These are phyloP conservation scores for Blastocystis sp. DNA, from an alignment of 352 stramenopile species.

Conservation along the genomic window DNA sequence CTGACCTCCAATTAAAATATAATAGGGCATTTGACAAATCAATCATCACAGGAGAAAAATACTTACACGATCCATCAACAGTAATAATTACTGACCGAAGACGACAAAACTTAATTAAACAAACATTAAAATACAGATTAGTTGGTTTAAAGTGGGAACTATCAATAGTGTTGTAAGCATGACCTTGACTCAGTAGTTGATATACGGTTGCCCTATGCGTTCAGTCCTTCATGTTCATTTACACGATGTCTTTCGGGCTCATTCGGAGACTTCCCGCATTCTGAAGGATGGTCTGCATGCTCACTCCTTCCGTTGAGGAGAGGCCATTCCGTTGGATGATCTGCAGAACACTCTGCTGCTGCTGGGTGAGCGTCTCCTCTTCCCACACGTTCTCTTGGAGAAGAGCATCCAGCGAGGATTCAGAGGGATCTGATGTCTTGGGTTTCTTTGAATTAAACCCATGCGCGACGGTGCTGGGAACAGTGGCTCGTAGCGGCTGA, in stretches of 20 bases:
- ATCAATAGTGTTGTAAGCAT: conserved; percentile 48
- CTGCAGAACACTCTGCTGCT: conserved; percentile 24
- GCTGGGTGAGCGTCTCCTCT: not conserved
- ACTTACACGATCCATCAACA: not conserved
- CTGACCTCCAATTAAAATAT: not conserved
- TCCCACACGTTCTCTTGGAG: not conserved
- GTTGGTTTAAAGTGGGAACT: conserved; percentile 50
- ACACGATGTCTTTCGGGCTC: conserved; percentile 15
- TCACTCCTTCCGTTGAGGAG: not conserved
- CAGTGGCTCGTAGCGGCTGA: not conserved
- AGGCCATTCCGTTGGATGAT: conserved; percentile 16
- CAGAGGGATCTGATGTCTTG: not conserved
- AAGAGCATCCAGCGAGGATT: not conserved
- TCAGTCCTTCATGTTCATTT: not conserved
- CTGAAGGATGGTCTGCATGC: conserved; percentile 35
- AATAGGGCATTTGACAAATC: not conserved
- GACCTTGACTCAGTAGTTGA: conserved; percentile 16
- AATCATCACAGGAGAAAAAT: not conserved
- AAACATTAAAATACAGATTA: conserved; percentile 17
- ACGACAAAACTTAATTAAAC: not conserved
- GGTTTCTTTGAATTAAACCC: not conserved
- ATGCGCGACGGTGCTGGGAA: not conserved
- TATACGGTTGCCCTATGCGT: not conserved
- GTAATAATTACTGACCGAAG: not conserved
- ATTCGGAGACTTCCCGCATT: not conserved